Percentiles rank a stretch among this genome's conserved stretches.
phyloP scores from a whole-genome alignment of 2,329 filamentous ascomycete species.

The Escovopsis sp. region DNA sequence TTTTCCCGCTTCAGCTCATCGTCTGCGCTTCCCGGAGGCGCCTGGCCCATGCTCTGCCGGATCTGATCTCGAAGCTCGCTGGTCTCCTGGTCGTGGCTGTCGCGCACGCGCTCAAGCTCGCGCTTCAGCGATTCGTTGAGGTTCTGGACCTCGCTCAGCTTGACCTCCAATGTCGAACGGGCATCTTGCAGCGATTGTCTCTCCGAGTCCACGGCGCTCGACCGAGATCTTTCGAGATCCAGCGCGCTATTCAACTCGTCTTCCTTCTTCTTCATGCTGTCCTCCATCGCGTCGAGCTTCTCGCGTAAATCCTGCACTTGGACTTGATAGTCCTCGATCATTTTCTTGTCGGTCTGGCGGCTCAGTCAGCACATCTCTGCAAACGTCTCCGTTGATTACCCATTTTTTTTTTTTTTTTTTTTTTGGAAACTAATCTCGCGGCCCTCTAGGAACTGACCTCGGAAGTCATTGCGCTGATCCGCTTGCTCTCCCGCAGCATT shows the following conservation, averaged over 20 bases:
- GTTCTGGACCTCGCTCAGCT: conserved; percentile 57
- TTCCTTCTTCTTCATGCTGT: conserved; percentile 54
- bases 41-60: conserved; percentile 17
- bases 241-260: conserved; percentile 48
- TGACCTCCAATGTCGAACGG: conserved; percentile 53
- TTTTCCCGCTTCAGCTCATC: conserved; percentile 53
- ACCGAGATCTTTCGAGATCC: conserved; percentile 41
- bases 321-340: conserved; percentile 64
- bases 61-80: conserved; percentile 46
- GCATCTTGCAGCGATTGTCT: conserved; percentile 58
- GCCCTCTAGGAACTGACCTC: conserved; percentile 21
- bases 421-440: neutral
- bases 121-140: conserved; percentile 67
- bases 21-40: conserved; percentile 23
- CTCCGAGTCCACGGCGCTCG: conserved; percentile 40
- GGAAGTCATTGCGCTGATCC: conserved; percentile 14
- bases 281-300: conserved; percentile 59
- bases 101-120: conserved; percentile 61
- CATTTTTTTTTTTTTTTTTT: too few species aligned
- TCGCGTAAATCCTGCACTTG: conserved; percentile 63
- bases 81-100: conserved; percentile 50
- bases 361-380: conserved; percentile 6
- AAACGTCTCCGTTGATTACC: too few species aligned
- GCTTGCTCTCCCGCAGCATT: conserved; percentile 16
- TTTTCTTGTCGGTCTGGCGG: conserved; percentile 49